phyloP scores from a whole-genome alignment of 2,329 filamentous ascomycete genomes.

The Tolypocladium pustulatum region DNA sequence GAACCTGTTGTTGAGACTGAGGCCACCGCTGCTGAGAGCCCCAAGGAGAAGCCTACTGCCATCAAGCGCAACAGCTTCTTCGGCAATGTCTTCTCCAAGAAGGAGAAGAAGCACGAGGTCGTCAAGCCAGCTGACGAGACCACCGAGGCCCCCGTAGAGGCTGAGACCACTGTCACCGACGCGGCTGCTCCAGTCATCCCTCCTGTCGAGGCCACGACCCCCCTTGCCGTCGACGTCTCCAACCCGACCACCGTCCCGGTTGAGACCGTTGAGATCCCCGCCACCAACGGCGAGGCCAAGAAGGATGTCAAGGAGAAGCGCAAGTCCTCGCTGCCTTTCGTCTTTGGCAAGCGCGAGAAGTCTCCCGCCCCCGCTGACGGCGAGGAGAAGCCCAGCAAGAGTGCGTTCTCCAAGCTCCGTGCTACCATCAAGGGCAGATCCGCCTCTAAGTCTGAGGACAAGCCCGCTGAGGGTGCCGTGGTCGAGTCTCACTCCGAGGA shows the following conservation, averaged over 20 bases:
- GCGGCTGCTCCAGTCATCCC: conserved; percentile 49
- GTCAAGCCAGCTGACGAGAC: conserved; percentile 29
- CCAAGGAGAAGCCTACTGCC: conserved; percentile 38
- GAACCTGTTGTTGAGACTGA: conserved; percentile 27
- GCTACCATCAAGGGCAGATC: conserved; percentile 42
- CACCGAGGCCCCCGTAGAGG: conserved; percentile 31
- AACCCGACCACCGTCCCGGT: conserved; percentile 34
- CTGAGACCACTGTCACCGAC: conserved; percentile 29
- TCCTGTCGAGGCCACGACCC: conserved; percentile 45
- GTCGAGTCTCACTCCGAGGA: conserved; percentile 26
- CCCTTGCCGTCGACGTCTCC: conserved; percentile 43
- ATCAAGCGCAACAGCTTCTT: conserved; percentile 49
- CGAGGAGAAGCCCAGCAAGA: conserved; percentile 34
- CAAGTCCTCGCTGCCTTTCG: conserved; percentile 66
- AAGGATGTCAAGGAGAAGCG: conserved; percentile 71
- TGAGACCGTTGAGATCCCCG: conserved; percentile 34
- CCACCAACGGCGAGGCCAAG: conserved; percentile 43
- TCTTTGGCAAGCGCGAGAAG: conserved; percentile 69
- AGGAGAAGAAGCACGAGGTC: conserved; percentile 48
- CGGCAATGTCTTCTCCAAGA: conserved; percentile 37
- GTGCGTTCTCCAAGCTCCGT: conserved; percentile 50
- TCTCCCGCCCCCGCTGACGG: conserved; percentile 48
- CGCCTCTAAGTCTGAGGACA: conserved; percentile 31
- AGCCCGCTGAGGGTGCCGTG: conserved; percentile 22
- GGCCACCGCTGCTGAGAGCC: conserved; percentile 27